phyloP scores from a whole-genome alignment of 768 basidiomycete species.

The Neoboletus magnificus region DNA sequence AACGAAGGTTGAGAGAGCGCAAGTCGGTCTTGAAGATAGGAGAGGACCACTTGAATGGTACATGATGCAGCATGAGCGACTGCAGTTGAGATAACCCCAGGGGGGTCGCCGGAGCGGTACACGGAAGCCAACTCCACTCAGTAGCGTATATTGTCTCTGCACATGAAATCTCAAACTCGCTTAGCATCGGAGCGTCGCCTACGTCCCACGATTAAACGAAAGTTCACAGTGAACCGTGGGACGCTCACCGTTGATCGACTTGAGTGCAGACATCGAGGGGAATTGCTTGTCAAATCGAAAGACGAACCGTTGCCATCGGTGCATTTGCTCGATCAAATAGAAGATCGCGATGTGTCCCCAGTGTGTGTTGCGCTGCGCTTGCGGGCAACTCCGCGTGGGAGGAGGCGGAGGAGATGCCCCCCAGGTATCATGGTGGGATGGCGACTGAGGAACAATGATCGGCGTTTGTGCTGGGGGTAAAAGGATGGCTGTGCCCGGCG shows the following conservation, averaged over 20 bases:
- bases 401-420: constrained; percentile 30
- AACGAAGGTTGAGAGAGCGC: constrained; percentile 57
- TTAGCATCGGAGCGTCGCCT: constrained; percentile 72
- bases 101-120: constrained; percentile 34
- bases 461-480: constrained; percentile 39
- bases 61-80: constrained; percentile 62
- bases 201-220: constrained; percentile 5
- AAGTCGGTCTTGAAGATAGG: constrained; percentile 64
- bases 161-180: constrained; percentile 76
- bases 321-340: constrained; percentile 78
- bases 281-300: constrained; percentile 79
- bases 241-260: constrained; percentile 62
- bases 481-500: constrained; percentile 28
- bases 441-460: constrained; percentile 47
- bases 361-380: constrained; percentile 50
- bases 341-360: constrained; percentile 82
- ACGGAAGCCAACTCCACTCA: constrained; percentile 79
- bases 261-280: constrained; percentile 67
- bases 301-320: constrained; percentile 77
- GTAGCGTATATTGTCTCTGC: constrained; percentile 55
- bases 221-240: not conserved
- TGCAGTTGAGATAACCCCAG: constrained; percentile 46
- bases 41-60: constrained; percentile 76
- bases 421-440: constrained; percentile 40
- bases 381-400: constrained; percentile 26